Evolutionary conservation across 108 stramenopile species (phyloP), one percentile per base, ranked within the genome.

Genomic region (Skeletonema menzelii): DNA sequence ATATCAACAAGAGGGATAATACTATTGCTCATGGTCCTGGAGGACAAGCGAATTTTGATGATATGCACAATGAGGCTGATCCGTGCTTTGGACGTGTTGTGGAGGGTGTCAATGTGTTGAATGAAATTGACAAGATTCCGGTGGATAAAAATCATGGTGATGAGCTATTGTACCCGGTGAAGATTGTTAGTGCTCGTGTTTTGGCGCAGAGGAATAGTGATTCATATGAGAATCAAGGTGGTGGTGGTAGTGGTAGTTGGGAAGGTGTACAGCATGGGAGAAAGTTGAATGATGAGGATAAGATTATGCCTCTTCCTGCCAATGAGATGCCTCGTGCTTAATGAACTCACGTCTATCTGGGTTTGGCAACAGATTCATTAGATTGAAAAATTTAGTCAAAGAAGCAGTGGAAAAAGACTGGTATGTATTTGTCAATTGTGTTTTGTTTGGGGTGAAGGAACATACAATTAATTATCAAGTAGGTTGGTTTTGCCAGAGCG

Each of bases 21-120:
- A 75, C 83, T 8, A 34, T 56, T 10, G 75, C 80, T 67, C 96
- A 98, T 76, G 97, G 97, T 2, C 95, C 97, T 1, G 97, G 95
- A 5, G 94, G 93, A 15, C 96, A 97, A 62, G 62, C 27, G 15
- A 47, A 49, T 32, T 82, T 84, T 60, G 86, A 90, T 31, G 89
- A 92, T 65, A 72, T 88, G 31, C 70, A 86, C 24, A 74, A 82
- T 14, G 96, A 96, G 70, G 95, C 96, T 12, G 97, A 98, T 86
- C 87, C 95, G 14, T 97, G 96, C 70, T 98, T 98, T 86, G 97
- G 88, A 6, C 91, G 82, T 49, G 82, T 96, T 40, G 68, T 91
- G 11, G 56, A 79, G n/a, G 91, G 90, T 8, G 64, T 72, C 13
- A 82, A 88, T 10, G 53, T 75, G 3, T 63, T 92, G 13, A 80